These are phyloP conservation scores for Pythium dissotocum DNA, from an alignment of 352 stramenopile genomes.

Conservation along the genomic window DNA sequence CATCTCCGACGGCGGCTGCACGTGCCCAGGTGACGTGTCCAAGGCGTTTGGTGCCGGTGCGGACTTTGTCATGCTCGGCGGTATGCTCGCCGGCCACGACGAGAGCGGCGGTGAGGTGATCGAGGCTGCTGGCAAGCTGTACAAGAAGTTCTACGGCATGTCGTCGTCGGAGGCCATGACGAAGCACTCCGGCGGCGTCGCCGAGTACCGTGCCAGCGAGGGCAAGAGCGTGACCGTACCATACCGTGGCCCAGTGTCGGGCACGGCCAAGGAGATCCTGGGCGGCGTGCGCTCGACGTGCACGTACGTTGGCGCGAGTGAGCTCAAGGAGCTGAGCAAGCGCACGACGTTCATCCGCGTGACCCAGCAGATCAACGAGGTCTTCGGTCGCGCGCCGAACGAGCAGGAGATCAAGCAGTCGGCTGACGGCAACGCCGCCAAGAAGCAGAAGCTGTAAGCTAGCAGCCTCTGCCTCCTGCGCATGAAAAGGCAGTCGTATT, in stretches of 20 bases:
- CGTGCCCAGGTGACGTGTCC: constrained; percentile 86
- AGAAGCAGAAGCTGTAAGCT: constrained; percentile 58
- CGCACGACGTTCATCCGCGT: constrained; percentile 93
- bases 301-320: constrained; percentile 90
- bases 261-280: constrained; percentile 89
- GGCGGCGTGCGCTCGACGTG: constrained; percentile 91
- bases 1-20: constrained; percentile 89
- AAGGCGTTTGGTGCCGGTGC: constrained; percentile 91
- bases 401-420: constrained; percentile 64
- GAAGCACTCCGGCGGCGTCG: constrained; percentile 90
- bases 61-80: constrained; percentile 93
- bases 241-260: constrained; percentile 78
- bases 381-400: constrained; percentile 85
- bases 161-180: constrained; percentile 91
- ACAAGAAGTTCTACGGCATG: constrained; percentile 95
- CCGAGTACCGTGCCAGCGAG: constrained; percentile 90
- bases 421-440: constrained; percentile 27
- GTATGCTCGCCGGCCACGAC: constrained; percentile 92
- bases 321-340: constrained; percentile 93
- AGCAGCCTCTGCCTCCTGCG: no score
- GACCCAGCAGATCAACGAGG: constrained; percentile 91
- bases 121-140: constrained; percentile 60
- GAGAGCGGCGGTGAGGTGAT: constrained; percentile 88
- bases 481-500: not conserved
- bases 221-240: constrained; percentile 91